Base-by-base conservation (phyloP, 179 eudicot species). In the Spinacia oleracea region DNA sequence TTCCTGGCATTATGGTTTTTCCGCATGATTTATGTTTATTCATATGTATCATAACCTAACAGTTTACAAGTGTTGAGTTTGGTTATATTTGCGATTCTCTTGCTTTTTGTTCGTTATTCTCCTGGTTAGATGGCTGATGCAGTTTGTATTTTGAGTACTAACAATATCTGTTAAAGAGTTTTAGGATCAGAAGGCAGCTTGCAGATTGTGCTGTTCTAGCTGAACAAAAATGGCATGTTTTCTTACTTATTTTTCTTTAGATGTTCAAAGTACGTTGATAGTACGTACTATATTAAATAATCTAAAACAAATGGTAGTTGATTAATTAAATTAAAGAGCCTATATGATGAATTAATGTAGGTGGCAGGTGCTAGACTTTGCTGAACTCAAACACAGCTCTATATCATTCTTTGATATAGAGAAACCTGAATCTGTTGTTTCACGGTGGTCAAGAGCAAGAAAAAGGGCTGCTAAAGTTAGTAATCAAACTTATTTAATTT, bases 171-270 rank as follows among this genome's bases (percentile, higher is more conserved):
- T n/a, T n/a, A n/a, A 90, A 86, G 74, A 91, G 98, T 76, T 93
- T 91, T 68, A 81, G 97, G 48, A 93, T 89, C 21, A 84, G 98
- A 88, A 89, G 97, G 63, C 90, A 89, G 64, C 87, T 94, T 18
- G 97, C 97, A 18, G 98, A 94, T 82, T 93, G 98, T 77, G 98
- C 98, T 20, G 93, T 94, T 79, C 82, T 94, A 45, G 94, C 88
- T 12, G 98, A 94, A 84, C 97, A 94, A 71, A 90, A 91, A 87
- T 94, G 98, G 98, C 92, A 70, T 18, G 86, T 50, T 27, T 27
- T 2, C 23, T 35, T 45, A 51, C 20, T 27, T 29, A 18, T 34
- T 60, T 63, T 38, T 32, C 12, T 34, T 15, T 12, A 11, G 16
- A 12, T 60, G 12, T 3, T 12, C 18, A 60, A 12, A 11, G 18